phyloP scores from a whole-genome alignment of 2,329 filamentous ascomycete genomes.

The Rutstroemia sp. region DNA sequence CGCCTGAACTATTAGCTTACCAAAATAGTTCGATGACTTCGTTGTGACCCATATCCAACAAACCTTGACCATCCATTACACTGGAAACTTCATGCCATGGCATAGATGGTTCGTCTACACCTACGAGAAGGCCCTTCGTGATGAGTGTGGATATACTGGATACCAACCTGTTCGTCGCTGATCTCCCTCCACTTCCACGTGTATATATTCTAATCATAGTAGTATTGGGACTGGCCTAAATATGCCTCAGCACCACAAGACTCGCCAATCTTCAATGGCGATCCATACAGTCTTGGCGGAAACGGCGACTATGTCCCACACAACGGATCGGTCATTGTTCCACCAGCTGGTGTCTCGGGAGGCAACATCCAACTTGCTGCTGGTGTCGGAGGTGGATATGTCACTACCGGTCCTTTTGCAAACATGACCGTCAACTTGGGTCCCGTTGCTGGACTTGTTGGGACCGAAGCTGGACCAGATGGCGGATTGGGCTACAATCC shows the following conservation, averaged over 20 bases:
- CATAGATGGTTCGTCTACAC: conserved; percentile 31
- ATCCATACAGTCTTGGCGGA: conserved; percentile 40
- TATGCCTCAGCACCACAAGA: conserved; percentile 36
- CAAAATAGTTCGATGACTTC: conserved; percentile 30
- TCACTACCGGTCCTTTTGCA: conserved; percentile 39
- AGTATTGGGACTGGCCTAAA: conserved; percentile 38
- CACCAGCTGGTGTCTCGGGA: background rate
- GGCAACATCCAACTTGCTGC: conserved; percentile 29
- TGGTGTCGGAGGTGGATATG: conserved; percentile 47
- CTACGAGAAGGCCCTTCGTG: conserved; percentile 26
- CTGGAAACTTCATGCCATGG: conserved; percentile 29
- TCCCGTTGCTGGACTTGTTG: conserved; percentile 36
- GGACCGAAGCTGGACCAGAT: conserved; percentile 21
- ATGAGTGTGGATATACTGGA: background rate
- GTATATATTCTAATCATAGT: conserved; percentile 26
- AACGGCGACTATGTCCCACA: conserved; percentile 34
- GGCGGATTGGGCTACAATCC: conserved; percentile 32
- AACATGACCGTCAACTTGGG: conserved; percentile 36
- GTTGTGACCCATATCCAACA: conserved; percentile 31
- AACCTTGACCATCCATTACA: conserved; percentile 14
- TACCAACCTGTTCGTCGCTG: background rate
- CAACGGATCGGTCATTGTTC: conserved; percentile 12
- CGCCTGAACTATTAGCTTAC: background rate
- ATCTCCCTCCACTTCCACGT: background rate
- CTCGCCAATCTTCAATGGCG: conserved; percentile 48